These are phyloP conservation scores for Pinus albicaulis DNA, from an alignment of 75 land plant species.

Conservation along the genomic window DNA sequence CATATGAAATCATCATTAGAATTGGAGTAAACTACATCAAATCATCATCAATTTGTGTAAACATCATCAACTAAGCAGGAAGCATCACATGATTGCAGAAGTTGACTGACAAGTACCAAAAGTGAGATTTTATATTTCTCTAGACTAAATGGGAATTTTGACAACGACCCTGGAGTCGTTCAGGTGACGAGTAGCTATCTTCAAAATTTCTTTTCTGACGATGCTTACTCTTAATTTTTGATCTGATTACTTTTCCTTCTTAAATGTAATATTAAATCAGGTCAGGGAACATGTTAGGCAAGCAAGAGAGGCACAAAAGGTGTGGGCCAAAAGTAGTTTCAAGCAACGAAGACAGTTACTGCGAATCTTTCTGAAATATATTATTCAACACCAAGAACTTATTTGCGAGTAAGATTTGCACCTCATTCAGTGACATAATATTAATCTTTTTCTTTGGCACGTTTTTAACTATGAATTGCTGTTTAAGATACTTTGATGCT, in stretches of 20 bases:
- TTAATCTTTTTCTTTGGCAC: neutral
- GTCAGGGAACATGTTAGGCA: conserved; percentile 72
- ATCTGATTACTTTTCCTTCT: conserved; percentile 5
- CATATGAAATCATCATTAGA: no score
- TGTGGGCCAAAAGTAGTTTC: conserved; percentile 82
- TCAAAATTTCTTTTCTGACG: neutral
- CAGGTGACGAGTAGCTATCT: neutral
- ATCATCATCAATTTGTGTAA: no score
- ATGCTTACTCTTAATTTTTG: conserved; percentile 1
- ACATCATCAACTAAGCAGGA: no score
- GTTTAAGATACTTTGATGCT: no score
- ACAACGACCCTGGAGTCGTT: neutral
- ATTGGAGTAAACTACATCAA: no score
- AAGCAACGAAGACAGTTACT: conserved; percentile 76
- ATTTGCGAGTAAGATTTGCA: conserved; percentile 78
- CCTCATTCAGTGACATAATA: neutral
- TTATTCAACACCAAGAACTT: conserved; percentile 89
- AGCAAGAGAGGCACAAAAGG: conserved; percentile 83
- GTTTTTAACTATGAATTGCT: no score
- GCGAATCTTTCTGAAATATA: conserved; percentile 78
- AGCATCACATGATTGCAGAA: neutral
- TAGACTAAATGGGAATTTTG: neutral
- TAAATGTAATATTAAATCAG: conserved; percentile 27
- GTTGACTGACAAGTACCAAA: neutral
- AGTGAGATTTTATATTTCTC: neutral